These are phyloP conservation scores for Casaregolazyma suthepensis DNA, from an alignment of 1,139 yeast species.

Conservation along the genomic window DNA sequence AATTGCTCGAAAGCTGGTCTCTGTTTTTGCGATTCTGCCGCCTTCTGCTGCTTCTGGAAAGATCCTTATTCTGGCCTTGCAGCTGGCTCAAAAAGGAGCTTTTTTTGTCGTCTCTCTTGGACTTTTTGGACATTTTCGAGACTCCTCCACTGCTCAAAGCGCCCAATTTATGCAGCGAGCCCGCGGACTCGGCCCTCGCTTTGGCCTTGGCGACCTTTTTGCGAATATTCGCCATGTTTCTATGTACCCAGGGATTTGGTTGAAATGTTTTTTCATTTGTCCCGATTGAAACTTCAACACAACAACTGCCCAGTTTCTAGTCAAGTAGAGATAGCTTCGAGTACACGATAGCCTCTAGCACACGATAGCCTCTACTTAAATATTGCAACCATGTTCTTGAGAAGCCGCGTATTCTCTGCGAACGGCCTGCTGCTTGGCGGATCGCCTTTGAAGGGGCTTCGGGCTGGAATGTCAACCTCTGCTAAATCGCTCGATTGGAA, in stretches of 20 bases:
- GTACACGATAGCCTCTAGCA: too few relatives aligned
- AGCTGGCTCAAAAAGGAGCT: conserved; percentile 16
- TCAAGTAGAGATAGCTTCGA: too few relatives aligned
- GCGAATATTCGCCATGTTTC: conserved; percentile 4
- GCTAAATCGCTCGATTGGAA: conserved; percentile 52
- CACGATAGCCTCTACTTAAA: too few relatives aligned
- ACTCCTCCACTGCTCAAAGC: conserved; percentile 16
- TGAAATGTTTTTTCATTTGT: not conserved
- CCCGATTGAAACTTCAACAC: not conserved
- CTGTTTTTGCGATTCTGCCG: conserved; percentile 25
- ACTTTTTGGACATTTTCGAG: conserved; percentile 25
- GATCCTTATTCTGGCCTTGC: conserved; percentile 11
- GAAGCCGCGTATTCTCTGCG: not conserved
- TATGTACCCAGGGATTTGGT: not conserved
- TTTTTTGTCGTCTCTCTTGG: conserved; percentile 24
- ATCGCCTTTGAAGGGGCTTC: not conserved
- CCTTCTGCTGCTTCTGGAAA: conserved; percentile 27
- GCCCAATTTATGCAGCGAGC: not conserved
- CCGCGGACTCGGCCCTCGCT: conserved; percentile 4
- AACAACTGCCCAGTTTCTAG: not conserved
- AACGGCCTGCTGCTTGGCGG: not conserved
- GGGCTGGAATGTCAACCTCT: not conserved
- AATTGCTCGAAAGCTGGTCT: conserved; percentile 26
- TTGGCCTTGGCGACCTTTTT: conserved; percentile 15
- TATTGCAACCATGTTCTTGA: not conserved